phyloP scores from a whole-genome alignment of 2,329 filamentous ascomycete species.

The Alternaria dauci region DNA sequence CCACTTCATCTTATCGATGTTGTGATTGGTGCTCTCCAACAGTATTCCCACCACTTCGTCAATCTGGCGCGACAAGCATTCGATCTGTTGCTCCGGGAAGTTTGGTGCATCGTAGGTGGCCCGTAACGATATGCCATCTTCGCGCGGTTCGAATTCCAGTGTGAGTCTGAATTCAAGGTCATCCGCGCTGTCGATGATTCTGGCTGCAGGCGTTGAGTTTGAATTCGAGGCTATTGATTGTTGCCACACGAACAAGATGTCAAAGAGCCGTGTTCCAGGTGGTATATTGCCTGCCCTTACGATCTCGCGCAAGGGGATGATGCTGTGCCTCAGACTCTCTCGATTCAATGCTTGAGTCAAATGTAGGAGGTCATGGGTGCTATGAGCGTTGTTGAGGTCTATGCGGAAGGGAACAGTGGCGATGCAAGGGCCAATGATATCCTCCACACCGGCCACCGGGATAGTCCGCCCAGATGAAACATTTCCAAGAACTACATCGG shows the following conservation, averaged over 20 bases:
- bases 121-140: slow-evolving; percentile 58
- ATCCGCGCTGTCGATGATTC: slow-evolving; percentile 70
- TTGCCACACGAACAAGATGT: slow-evolving; percentile 85
- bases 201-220: slow-evolving; percentile 54
- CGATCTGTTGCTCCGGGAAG: slow-evolving; percentile 65
- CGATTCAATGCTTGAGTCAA: slow-evolving; percentile 72
- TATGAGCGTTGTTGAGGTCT: slow-evolving; percentile 62
- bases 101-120: slow-evolving; percentile 63
- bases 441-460: slow-evolving; percentile 74
- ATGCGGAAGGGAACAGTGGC: slow-evolving; percentile 76
- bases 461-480: slow-evolving; percentile 84
- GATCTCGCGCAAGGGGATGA: slow-evolving; percentile 73
- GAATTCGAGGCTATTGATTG: slow-evolving; percentile 65
- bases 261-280: slow-evolving; percentile 70
- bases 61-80: slow-evolving; percentile 68
- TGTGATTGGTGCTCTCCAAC: slow-evolving; percentile 47
- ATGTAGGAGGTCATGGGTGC: slow-evolving; percentile 68
- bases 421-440: slow-evolving; percentile 81
- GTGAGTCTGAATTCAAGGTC: slow-evolving; percentile 78
- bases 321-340: slow-evolving; percentile 69
- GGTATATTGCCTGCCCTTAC: slow-evolving; percentile 66
- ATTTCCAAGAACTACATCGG: slow-evolving; percentile 77
- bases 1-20: slow-evolving; percentile 37
- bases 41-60: slow-evolving; percentile 60
- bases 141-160: slow-evolving; percentile 75